Conservation (phyloP, 352 stramenopile genomes). For the Aphanomyces stellatus region DNA sequence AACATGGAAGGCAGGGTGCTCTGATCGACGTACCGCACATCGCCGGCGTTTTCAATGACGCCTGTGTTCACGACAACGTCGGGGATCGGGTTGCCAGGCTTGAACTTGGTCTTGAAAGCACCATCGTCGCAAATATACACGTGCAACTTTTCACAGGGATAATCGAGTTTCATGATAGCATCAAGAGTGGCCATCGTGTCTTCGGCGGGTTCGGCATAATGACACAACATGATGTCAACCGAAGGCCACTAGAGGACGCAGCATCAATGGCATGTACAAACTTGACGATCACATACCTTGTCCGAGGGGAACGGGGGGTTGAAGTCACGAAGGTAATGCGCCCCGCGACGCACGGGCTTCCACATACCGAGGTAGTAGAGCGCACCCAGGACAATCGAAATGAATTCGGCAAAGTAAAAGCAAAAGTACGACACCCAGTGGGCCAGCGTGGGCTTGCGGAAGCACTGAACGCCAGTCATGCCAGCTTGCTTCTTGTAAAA, state of each 20-base stretch:
- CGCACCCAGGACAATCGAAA: constrained; percentile 57
- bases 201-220: constrained; percentile 66
- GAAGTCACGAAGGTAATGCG: constrained; percentile 57
- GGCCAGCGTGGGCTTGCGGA: constrained; percentile 41
- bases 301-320: constrained; percentile 53
- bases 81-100: constrained; percentile 33
- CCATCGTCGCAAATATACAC: constrained; percentile 73
- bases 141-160: constrained; percentile 57
- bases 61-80: constrained; percentile 54
- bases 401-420: constrained; percentile 64
- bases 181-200: constrained; percentile 68
- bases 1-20: too few relatives aligned
- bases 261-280: neutral
- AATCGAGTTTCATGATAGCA: constrained; percentile 68
- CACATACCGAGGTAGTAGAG: constrained; percentile 75
- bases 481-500: constrained; percentile 58
- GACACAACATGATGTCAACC: constrained; percentile 66
- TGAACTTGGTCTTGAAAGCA: constrained; percentile 64
- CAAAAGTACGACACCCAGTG: constrained; percentile 69
- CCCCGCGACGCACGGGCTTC: constrained; percentile 62
- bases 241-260: constrained; percentile 38
- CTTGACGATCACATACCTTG: constrained; percentile 21
- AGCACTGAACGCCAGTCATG: constrained; percentile 51
- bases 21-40: constrained; percentile 36
- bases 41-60: constrained; percentile 61